Percentiles rank a stretch among this genome's conserved stretches.
Evolutionary conservation across 352 stramenopile species (phyloP).

Genomic region (Pythium vanterpoolii): DNA sequence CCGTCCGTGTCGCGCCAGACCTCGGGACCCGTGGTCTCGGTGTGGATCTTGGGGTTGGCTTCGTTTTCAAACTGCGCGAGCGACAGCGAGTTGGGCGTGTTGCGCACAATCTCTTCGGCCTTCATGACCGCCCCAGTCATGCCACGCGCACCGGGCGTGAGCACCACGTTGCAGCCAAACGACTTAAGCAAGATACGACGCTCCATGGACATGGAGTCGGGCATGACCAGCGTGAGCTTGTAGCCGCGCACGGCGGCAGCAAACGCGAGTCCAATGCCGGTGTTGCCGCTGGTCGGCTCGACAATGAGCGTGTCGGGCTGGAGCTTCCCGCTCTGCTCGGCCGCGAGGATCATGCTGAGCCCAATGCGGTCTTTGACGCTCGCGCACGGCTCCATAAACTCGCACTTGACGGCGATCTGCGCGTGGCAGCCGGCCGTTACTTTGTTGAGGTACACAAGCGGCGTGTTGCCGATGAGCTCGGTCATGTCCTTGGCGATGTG

Average conservation of each 20-base stretch:
- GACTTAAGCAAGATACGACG: constrained; percentile 94
- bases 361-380: constrained; percentile 87
- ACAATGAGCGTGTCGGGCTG: constrained; percentile 87
- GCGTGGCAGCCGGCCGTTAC: constrained; percentile 75
- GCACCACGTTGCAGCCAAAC: constrained; percentile 89
- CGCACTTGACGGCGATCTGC: constrained; percentile 88
- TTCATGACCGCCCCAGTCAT: constrained; percentile 81
- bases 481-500: constrained; percentile 94
- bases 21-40: constrained; percentile 84
- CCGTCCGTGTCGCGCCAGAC: constrained; percentile 89
- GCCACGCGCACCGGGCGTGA: constrained; percentile 87
- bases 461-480: constrained; percentile 94
- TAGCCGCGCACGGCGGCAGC: constrained; percentile 88
- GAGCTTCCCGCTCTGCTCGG: constrained; percentile 64
- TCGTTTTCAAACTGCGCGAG: constrained; percentile 97
- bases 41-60: constrained; percentile 92
- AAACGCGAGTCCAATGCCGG: constrained; percentile 92
- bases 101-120: constrained; percentile 71
- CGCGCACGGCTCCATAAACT: constrained; percentile 88
- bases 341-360: constrained; percentile 82
- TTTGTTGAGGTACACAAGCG: constrained; percentile 90
- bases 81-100: constrained; percentile 75
- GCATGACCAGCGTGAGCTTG: constrained; percentile 94
- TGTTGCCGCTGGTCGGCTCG: constrained; percentile 95
- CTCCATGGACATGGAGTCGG: constrained; percentile 95